Conservation (phyloP, 345 rosid species). For the Isatis tinctoria region DNA sequence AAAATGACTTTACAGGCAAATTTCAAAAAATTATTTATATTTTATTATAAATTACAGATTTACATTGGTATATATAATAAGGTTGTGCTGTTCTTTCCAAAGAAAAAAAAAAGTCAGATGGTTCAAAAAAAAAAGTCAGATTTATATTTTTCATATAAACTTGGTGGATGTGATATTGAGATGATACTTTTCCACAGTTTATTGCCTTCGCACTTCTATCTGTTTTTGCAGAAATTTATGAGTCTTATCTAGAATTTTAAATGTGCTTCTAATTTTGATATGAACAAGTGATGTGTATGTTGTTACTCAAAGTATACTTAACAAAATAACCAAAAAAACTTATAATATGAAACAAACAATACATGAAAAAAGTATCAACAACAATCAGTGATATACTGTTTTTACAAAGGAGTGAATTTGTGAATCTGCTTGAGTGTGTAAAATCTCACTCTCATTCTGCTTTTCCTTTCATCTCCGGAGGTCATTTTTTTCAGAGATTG, state of each 20-base stretch:
- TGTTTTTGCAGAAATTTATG: not conserved
- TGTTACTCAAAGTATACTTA: conserved; percentile 4
- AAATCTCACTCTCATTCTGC: conserved; percentile 3
- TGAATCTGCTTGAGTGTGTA: not conserved
- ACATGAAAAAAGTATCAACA: not conserved
- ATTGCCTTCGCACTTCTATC: not conserved
- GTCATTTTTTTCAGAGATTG: not conserved
- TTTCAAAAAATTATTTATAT: too few relatives aligned
- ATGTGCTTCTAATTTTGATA: not conserved
- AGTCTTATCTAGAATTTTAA: not conserved
- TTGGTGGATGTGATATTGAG: not conserved
- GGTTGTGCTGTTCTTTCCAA: too few relatives aligned
- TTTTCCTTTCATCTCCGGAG: not conserved
- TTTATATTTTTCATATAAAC: not conserved
- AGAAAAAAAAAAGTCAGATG: too few relatives aligned
- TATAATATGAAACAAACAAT: conserved; percentile 8
- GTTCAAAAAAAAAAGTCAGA: too few relatives aligned
- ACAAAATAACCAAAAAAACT: conserved; percentile 10
- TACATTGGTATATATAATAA: too few relatives aligned
- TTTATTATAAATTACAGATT: too few relatives aligned
- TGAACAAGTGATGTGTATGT: conserved; percentile 15
- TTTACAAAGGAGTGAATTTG: not conserved
- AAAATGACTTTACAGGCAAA: too few relatives aligned
- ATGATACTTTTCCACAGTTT: not conserved
- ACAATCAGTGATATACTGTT: not conserved